Evolutionary conservation across 192 early-diverging fungal genomes (phyloP), one percentile per base, ranked within the genome.

Genomic region (Entrophospora sp.): DNA sequence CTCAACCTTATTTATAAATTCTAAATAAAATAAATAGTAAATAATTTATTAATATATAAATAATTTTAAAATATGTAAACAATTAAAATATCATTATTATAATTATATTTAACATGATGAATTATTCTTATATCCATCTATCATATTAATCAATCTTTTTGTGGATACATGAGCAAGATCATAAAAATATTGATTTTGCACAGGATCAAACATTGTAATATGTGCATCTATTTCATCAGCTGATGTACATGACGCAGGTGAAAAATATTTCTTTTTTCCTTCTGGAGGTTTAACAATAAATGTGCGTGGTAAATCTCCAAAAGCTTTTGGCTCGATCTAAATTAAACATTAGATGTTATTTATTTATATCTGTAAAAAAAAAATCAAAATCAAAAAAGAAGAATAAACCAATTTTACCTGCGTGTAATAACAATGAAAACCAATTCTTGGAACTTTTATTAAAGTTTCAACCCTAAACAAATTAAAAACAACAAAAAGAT

Each of bases 141-240:
- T n/a, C n/a, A 70, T 75, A 4, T 31, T 42, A n/a, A 61, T 59
- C 37, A 75, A n/a, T 12, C 46, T 37, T 30, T 38, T 62, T 1
- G 68, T 49, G 1, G 73, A 68, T 38, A 69, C 69, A 18, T 75
- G 66, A 20, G 66, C 66, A 64, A 75, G 67, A 22, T 27, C 37
- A 49, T 71, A 71, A 37, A 69, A 75, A 25, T 75, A 62, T 42
- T 56, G 71, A 27, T 75, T 75, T 37, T 68, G 71, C 46, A 35
- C 25, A 4, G 69, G 71, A 34, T 76, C 61, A 46, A 76, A 76
- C 66, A 76, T 76, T 36, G 64, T 64, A 63, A 71, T 71, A 13
- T 76, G 75, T 2, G 75, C 75, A 14, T 73, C 71, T 68, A 76
- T 76, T 49, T 76, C 75, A 55, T 73, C 71, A 16, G 70, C 58